Evolutionary conservation across 2,329 filamentous ascomycete species (phyloP).

Genomic region (Paecilomyces variotii): DNA sequence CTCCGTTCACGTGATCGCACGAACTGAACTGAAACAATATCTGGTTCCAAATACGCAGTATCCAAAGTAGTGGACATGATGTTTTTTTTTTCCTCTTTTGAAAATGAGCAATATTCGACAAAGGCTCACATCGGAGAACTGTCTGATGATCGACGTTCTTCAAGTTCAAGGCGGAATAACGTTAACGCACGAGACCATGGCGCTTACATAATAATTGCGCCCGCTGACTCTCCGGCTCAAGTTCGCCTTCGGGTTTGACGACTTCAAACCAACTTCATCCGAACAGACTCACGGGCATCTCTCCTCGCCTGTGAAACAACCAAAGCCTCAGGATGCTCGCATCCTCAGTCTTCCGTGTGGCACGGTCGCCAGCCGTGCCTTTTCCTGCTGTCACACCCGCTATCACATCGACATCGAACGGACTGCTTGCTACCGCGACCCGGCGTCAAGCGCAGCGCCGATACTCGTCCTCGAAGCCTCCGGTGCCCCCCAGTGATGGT

Average conservation of each 20-base stretch:
- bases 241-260: constrained; percentile 4
- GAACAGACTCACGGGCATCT: background rate
- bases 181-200: background rate
- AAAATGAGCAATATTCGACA: no score
- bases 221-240: constrained; percentile 21
- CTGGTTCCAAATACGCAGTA: no score
- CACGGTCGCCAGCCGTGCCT: constrained; percentile 28
- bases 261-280: background rate
- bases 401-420: constrained; percentile 23
- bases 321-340: constrained; percentile 32
- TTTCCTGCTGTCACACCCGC: constrained; percentile 23
- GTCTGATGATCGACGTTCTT: background rate
- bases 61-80: no score
- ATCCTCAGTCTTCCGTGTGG: constrained; percentile 39
- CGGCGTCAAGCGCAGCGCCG: constrained; percentile 32
- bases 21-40: no score
- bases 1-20: background rate
- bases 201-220: constrained; percentile 1
- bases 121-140: no score
- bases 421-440: constrained; percentile 21
- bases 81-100: no score
- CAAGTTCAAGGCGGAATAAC: background rate
- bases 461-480: constrained; percentile 43
- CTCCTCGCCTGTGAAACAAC: background rate
- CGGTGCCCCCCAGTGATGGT: constrained; percentile 39